These are phyloP conservation scores for Nosema granulosis DNA, from an alignment of 371 early-diverging fungal species.

Conservation along the genomic window DNA sequence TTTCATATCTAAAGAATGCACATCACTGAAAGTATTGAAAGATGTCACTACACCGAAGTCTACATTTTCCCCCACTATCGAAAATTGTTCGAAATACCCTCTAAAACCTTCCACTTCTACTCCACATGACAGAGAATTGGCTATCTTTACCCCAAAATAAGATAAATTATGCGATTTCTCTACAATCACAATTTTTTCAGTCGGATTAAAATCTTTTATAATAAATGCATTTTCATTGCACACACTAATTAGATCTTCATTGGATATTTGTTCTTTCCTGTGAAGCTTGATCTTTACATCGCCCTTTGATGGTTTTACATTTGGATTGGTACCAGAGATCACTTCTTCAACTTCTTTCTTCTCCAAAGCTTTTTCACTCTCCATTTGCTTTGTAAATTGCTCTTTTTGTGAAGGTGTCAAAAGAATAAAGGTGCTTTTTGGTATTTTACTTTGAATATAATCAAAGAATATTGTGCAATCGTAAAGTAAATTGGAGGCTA, in stretches of 20 bases:
- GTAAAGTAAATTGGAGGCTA: too few relatives aligned
- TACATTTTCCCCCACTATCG: not conserved
- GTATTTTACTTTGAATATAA: too few relatives aligned
- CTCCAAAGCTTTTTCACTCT: not conserved
- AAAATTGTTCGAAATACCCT: not conserved
- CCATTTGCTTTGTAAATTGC: not conserved
- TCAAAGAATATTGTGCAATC: too few relatives aligned
- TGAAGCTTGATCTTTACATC: too few relatives aligned
- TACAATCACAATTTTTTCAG: not conserved
- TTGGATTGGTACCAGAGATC: too few relatives aligned
- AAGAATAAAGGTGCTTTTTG: too few relatives aligned
- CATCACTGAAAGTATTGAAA: not conserved
- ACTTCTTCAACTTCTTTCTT: too few relatives aligned
- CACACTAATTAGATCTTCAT: too few relatives aligned
- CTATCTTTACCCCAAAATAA: not conserved
- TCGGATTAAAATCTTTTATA: not conserved
- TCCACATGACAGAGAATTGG: not conserved
- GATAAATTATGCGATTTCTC: constrained; percentile 5
- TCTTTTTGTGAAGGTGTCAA: not conserved
- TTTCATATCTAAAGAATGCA: not conserved
- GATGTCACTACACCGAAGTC: not conserved
- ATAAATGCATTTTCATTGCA: not conserved
- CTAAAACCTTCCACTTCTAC: constrained; percentile 2
- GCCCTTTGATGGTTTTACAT: too few relatives aligned
- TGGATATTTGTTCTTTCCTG: too few relatives aligned